Evolutionary conservation across 768 basidiomycete genomes (phyloP).

Genomic region (Roridomyces roridus): DNA sequence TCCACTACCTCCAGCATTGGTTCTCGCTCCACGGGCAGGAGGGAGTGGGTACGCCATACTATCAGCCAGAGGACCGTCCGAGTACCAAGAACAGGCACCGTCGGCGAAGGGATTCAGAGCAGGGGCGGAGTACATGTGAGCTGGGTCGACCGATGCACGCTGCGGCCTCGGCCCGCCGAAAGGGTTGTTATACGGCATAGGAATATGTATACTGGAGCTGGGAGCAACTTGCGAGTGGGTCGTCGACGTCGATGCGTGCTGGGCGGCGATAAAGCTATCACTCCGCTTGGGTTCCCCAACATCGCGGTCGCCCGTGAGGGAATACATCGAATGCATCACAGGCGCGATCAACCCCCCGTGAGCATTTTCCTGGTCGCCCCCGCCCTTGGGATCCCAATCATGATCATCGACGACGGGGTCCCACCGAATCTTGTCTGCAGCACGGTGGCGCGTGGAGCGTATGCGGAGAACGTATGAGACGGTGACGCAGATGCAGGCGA

Average conservation of each 20-base stretch:
- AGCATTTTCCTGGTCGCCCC: neutral
- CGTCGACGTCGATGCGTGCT: slow-evolving; percentile 16
- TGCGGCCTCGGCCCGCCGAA: neutral
- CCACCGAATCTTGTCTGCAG: slow-evolving; percentile 37
- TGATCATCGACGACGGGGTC: slow-evolving; percentile 28
- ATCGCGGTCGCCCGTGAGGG: slow-evolving; percentile 46
- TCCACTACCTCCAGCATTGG: too few species aligned
- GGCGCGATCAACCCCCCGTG: too few species aligned
- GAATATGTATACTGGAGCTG: slow-evolving; percentile 21
- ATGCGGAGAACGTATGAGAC: slow-evolving; percentile 56
- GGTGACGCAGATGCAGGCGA: slow-evolving; percentile 53
- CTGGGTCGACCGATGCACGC: slow-evolving; percentile 25
- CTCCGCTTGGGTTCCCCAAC: slow-evolving; percentile 49
- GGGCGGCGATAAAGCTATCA: slow-evolving; percentile 30
- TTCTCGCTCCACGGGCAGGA: slow-evolving; percentile 3
- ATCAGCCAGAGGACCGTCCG: slow-evolving; percentile 25
- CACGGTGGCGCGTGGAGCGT: slow-evolving; percentile 37
- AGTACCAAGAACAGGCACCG: too few species aligned
- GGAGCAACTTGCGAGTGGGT: slow-evolving; percentile 9
- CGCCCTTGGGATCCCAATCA: slow-evolving; percentile 35
- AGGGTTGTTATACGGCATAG: slow-evolving; percentile 30
- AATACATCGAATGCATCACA: neutral
- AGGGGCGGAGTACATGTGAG: slow-evolving; percentile 15
- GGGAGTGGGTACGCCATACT: slow-evolving; percentile 30
- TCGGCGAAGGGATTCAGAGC: slow-evolving; percentile 19